Base-by-base conservation (phyloP, 1,139 yeast species). In the Lizanozyma gosingica region DNA sequence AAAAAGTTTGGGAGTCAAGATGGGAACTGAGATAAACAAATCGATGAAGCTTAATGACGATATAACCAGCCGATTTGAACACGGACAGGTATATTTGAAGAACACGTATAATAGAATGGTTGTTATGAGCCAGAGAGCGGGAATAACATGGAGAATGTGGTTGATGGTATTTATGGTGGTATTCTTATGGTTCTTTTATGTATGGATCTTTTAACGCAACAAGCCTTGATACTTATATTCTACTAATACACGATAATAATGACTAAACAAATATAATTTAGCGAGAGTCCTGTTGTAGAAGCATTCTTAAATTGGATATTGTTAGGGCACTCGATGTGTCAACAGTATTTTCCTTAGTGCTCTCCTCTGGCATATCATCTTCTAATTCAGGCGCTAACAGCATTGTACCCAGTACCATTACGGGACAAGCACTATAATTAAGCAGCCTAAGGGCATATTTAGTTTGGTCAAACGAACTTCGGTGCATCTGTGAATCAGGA, bases 21-120 rank as follows among this genome's bases (percentile, higher is more conserved):
- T 90, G 83, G 96, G 96, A 2, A 78, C 77, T 37, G 95, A 88
- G 56, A 90, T 88, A 48, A 79, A 85, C 51, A 81, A 80, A 49
- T 79, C 90, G 27, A 78, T 80, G 47, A 63, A 77, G 45, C 64
- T 83, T 43, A 70, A 86, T 45, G 76, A 73, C 44, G 74, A 74
- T 18, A 65, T 85, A 48, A 71, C 77, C 40, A 67, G 70, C 43
- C 50, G 54, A 18, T 65, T 71, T 49, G 75, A 68, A 50, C 54
- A 55, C 45, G 76, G 76, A 8, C 62, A 59, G 46, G 55, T 68
- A 35, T 68, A 75, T 35, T 65, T 76, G 59, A 83, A 80, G 50
- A 76, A 73, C 48, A 86, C 94, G 1, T 82, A 78, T 60, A 76
- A 70, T 47, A 71, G 77, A 44, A 84, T 87, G 95, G 70, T 83